phyloP scores from a whole-genome alignment of 768 basidiomycete genomes.

The Tricholoma matsutake region DNA sequence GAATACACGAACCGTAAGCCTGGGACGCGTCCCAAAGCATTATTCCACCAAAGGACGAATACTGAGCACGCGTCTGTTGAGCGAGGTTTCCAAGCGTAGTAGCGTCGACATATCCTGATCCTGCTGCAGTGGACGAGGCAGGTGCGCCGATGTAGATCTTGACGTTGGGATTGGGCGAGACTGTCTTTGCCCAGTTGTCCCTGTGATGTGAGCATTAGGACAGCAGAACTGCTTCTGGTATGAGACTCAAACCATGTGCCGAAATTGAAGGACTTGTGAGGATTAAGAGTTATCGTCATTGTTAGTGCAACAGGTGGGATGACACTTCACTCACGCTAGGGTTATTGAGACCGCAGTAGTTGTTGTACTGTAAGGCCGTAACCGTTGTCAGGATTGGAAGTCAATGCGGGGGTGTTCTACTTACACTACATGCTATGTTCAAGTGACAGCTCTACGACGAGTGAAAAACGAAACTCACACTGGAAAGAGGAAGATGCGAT shows the following conservation, averaged over 20 bases:
- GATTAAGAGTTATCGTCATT: neutral
- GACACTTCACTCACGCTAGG: slow-evolving; percentile 29
- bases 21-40: slow-evolving; percentile 42
- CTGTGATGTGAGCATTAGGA: slow-evolving; percentile 15
- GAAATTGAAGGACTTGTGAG: slow-evolving; percentile 44
- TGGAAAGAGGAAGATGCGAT: neutral
- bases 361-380: slow-evolving; percentile 15
- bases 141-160: slow-evolving; percentile 58
- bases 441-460: neutral
- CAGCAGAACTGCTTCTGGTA: no score
- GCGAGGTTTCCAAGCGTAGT: slow-evolving; percentile 39
- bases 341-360: slow-evolving; percentile 31
- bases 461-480: slow-evolving; percentile 8
- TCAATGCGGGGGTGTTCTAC: neutral
- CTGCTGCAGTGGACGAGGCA: slow-evolving; percentile 46
- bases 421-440: slow-evolving; percentile 6
- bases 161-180: slow-evolving; percentile 49
- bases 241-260: slow-evolving; percentile 34
- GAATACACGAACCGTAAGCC: slow-evolving; percentile 29
- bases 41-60: slow-evolving; percentile 53
- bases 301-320: neutral
- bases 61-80: slow-evolving; percentile 37
- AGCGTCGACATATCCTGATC: slow-evolving; percentile 50
- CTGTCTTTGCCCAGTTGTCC: slow-evolving; percentile 56
- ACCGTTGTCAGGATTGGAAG: neutral